Evolutionary conservation across 257 asterid species (phyloP), one percentile per base, ranked within the genome.

Genomic region (Petunia axillaris): DNA sequence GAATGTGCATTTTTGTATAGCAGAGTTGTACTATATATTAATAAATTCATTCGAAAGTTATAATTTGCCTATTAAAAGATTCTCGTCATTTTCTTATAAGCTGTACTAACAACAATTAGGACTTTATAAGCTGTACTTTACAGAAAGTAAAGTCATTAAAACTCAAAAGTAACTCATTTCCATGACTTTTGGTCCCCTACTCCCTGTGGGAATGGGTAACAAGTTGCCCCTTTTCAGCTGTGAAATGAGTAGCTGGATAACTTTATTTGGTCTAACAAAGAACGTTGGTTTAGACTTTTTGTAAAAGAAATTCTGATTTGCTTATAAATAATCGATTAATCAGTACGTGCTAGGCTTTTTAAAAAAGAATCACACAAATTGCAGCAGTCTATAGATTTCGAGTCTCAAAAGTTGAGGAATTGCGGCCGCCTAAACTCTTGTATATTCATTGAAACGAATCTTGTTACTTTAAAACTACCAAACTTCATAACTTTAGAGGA

Each of bases 371-470:
- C 60, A 54, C 10, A 54, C 14, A 54, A 8, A 25, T 7, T 60
- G 13, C 7, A 60, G 3, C 37, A 60, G 8, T 60, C 5, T 60
- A 2, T 60, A 39, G 14, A 5, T 60, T 7, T 60, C 35, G 40
- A 60, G 39, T 25, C 4, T 35, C 35, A 60, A 60, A 59, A 25
- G 66, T 38, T 6, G 36, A 60, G 65, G 39, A 60, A 16, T 60
- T 60, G 76, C 76, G 66, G 81, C 62, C 16, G 54, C 67, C 68
- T 63, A 43, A 25, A 50, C 65, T n/a, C 46, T 50, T 75, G 57
- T 38, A 53, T 67, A 75, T 65, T 76, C 81, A 65, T 43, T 53
- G 53, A 81, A 25, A 64, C 41, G 25, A 39, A 59, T 59, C 64
- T 59, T 16, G 11, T 59, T 16, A n/a, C 25, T 58, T 5, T n/a